Evolutionary conservation across 2,329 filamentous ascomycete species (phyloP).

Genomic region (Talaromyces sp.): DNA sequence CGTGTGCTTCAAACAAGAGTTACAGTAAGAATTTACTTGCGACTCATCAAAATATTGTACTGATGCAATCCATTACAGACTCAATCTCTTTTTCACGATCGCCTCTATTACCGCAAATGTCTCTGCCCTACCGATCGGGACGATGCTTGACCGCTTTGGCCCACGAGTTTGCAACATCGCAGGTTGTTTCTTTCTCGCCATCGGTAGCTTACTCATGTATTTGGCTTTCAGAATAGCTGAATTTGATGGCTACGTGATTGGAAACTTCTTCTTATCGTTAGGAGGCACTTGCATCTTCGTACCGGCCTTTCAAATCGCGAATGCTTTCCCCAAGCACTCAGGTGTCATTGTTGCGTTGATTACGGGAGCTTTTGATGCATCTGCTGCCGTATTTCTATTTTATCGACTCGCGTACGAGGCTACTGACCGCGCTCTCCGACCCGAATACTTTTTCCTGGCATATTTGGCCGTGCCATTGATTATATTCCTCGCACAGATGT

Average conservation of each 20-base stretch:
- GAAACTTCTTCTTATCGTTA: slow-evolving; percentile 69
- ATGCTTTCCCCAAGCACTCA: slow-evolving; percentile 70
- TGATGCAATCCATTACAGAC: slow-evolving; percentile 26
- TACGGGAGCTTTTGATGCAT: slow-evolving; percentile 78
- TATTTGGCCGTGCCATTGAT: slow-evolving; percentile 67
- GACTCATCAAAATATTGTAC: slow-evolving; percentile 6
- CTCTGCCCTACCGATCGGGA: slow-evolving; percentile 75
- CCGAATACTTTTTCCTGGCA: slow-evolving; percentile 62
- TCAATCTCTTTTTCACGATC: slow-evolving; percentile 89
- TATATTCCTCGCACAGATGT: slow-evolving; percentile 60
- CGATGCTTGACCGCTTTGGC: slow-evolving; percentile 75
- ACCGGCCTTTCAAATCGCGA: slow-evolving; percentile 75
- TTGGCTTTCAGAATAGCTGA: slow-evolving; percentile 55
- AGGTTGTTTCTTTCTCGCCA: slow-evolving; percentile 60
- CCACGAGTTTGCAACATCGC: slow-evolving; percentile 70
- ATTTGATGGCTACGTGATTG: slow-evolving; percentile 69
- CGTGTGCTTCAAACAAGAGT: slow-evolving; percentile 54
- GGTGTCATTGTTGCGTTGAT: slow-evolving; percentile 72
- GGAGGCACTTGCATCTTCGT: slow-evolving; percentile 78
- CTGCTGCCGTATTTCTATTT: slow-evolving; percentile 69
- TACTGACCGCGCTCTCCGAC: slow-evolving; percentile 36
- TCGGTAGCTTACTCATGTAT: slow-evolving; percentile 67
- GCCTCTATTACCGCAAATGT: slow-evolving; percentile 86
- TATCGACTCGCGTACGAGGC: slow-evolving; percentile 68
- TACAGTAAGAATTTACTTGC: slow-evolving; percentile 34